Base-by-base conservation (phyloP, 306 rosid species). In the Cucumis hystrix region DNA sequence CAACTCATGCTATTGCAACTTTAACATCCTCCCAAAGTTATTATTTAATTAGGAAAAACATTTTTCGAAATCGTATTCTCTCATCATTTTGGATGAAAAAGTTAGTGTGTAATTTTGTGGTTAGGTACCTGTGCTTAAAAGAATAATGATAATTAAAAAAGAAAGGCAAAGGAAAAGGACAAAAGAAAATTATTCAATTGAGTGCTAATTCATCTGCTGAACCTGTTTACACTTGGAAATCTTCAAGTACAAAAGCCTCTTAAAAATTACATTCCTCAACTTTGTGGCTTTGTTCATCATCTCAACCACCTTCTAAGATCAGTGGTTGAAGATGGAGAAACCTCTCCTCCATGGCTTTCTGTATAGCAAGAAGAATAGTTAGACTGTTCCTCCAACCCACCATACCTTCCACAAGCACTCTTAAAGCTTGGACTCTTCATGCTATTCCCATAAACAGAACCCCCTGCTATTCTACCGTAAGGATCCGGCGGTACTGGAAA, bases 401-500 rank as follows among this genome's bases (percentile, higher is more conserved):
- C 83, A 70, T 84, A 88, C 54, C 90, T 75, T 66, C 80, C 91
- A 84, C 77, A 77, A 47, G 89, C 90, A 80, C 97, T 92, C 84
- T 92, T 92, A 77, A 95, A 92, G 81, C 97, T 95, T 41, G 99
- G 98, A 79, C 97, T 95, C 83, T 92, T 90, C 72, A 92, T 86
- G 81, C 79, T 90, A 77, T 88, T 90, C 21, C 86, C 92, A 77
- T 88, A 86, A 57, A 86, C 83, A 79, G 90, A 96, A 80, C 85
- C 86, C 28, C 86, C 82, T 62, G 54, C 83, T 68, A 83, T 91
- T 21, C 77, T 78, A 75, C 83, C 82, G 57, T 82, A 84, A 77
- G 92, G 91, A 69, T 95, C 98, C 0, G 97, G 92, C 1, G 97
- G 92, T 41, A 84, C 97, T 3, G 97, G 98, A 66, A 82, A 96